phyloP scores from a whole-genome alignment of 805 yeast species.

The Cyberlindnera nakhonratchasimensis region DNA sequence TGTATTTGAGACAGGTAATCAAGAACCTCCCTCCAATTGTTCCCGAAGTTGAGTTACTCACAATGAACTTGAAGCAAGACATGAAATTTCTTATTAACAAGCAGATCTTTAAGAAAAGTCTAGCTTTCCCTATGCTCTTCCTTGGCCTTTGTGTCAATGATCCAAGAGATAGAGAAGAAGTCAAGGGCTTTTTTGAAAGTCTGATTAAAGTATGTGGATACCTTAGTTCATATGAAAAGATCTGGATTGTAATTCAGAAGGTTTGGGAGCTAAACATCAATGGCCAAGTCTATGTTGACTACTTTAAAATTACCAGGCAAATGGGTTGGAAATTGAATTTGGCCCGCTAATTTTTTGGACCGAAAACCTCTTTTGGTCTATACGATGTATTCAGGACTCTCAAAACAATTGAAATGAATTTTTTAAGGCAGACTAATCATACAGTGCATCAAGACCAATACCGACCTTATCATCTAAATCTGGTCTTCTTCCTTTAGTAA shows the following conservation, averaged over 20 bases:
- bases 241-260: slow-evolving; percentile 36
- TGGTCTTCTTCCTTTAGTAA: slow-evolving; percentile 45
- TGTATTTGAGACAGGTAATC: slow-evolving; percentile 53
- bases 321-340: slow-evolving; percentile 38
- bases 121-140: slow-evolving; percentile 40
- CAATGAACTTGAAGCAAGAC: slow-evolving; percentile 46
- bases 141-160: slow-evolving; percentile 32
- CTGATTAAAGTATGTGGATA: slow-evolving; percentile 32
- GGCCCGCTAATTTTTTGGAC: slow-evolving; percentile 25
- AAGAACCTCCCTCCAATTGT: slow-evolving; percentile 48
- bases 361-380: too few species aligned
- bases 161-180: slow-evolving; percentile 23
- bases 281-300: slow-evolving; percentile 37
- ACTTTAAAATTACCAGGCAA: slow-evolving; percentile 38
- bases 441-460: not conserved
- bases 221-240: slow-evolving; percentile 31
- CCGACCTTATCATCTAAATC: slow-evolving; percentile 29
- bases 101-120: slow-evolving; percentile 43
- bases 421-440: not conserved
- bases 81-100: slow-evolving; percentile 48
- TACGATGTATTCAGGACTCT: too few species aligned
- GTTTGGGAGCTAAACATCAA: slow-evolving; percentile 37
- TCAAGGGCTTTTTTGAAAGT: slow-evolving; percentile 26
- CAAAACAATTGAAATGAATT: not conserved
- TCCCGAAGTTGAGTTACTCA: slow-evolving; percentile 48